Conservation (phyloP, 2,329 filamentous ascomycete species). For the Aspergillus novoparasiticus region DNA sequence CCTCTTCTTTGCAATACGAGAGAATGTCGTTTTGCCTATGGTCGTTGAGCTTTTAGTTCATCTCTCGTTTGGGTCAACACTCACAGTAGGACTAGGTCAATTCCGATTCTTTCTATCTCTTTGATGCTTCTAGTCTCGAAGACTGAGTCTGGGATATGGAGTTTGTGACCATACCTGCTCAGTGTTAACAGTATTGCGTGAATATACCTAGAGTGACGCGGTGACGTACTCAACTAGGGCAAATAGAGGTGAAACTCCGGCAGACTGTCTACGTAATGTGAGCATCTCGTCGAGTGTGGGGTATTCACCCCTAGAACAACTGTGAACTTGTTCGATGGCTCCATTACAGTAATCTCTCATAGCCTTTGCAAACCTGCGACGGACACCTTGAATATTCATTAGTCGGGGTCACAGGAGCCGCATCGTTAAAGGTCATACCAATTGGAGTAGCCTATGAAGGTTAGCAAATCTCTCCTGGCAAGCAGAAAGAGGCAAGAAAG, state of each 20-base stretch:
- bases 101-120: constrained; percentile 23
- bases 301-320: constrained; percentile 14
- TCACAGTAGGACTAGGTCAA: constrained; percentile 24
- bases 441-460: constrained; percentile 8
- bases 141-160: constrained; percentile 21
- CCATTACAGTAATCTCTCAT: constrained; percentile 24
- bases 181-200: not conserved
- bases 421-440: constrained; percentile 11
- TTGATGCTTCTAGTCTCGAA: constrained; percentile 21
- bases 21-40: constrained; percentile 28
- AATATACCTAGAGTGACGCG: not conserved
- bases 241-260: constrained; percentile 25
- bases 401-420: not conserved
- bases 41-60: not conserved
- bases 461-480: not conserved
- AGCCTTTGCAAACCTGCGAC: constrained; percentile 13
- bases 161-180: constrained; percentile 20
- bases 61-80: not conserved
- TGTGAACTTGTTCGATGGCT: constrained; percentile 19
- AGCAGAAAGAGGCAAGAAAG: not conserved
- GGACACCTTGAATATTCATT: constrained; percentile 8
- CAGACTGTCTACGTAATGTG: constrained; percentile 19
- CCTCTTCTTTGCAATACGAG: constrained; percentile 31
- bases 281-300: constrained; percentile 21
- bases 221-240: constrained; percentile 24